Evolutionary conservation across 1,284 basidiomycete genomes (phyloP).

Genomic region (Afroboletus lepidellus): DNA sequence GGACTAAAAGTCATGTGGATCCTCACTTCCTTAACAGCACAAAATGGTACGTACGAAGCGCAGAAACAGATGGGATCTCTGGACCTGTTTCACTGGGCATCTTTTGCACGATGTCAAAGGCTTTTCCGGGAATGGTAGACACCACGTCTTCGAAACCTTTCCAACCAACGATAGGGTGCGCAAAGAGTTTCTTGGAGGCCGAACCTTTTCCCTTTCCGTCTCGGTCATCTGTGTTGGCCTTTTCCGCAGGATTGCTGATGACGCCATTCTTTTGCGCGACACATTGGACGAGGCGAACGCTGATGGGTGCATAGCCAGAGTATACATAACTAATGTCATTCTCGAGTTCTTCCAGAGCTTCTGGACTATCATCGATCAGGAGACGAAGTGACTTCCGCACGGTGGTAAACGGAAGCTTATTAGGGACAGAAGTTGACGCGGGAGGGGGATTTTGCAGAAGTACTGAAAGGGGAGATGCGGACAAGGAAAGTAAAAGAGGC

Average conservation of each 20-base stretch:
- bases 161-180: conserved; percentile 93
- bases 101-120: conserved; percentile 77
- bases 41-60: conserved; percentile 42
- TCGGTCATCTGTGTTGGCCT: conserved; percentile 38
- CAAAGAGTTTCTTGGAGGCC: conserved; percentile 56
- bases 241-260: conserved; percentile 69
- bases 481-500: conserved; percentile 80
- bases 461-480: conserved; percentile 68
- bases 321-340: conserved; percentile 96
- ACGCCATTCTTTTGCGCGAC: conserved; percentile 88
- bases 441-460: conserved; percentile 65
- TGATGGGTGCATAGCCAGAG: conserved; percentile 95
- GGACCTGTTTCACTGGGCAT: conserved; percentile 35
- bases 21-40: conserved; percentile 3
- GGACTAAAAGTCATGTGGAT: conserved; percentile 36
- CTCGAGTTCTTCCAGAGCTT: conserved; percentile 75
- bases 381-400: conserved; percentile 87
- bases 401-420: conserved; percentile 67
- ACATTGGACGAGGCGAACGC: conserved; percentile 89
- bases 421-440: conserved; percentile 40
- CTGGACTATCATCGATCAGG: conserved; percentile 86
- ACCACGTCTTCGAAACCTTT: conserved; percentile 94
- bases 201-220: conserved; percentile 38
- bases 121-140: conserved; percentile 78
- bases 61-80: conserved; percentile 34